Evolutionary conservation across 2,329 filamentous ascomycete genomes (phyloP), one percentile per base, ranked within the genome.

Genomic region (Chaetomiaceae sp.): DNA sequence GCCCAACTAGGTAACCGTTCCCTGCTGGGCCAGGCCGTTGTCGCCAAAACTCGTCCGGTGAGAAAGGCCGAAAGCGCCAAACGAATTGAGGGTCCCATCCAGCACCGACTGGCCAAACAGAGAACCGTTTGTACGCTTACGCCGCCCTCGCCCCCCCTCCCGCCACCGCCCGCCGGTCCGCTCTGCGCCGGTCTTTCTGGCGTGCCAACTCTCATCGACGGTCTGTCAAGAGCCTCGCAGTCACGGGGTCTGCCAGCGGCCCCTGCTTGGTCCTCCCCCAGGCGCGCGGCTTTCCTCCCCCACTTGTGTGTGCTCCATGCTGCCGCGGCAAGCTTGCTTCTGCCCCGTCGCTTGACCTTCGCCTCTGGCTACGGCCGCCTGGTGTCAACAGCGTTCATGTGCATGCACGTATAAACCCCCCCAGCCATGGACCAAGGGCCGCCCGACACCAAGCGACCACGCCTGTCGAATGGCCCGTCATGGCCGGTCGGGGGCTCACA

Each of bases 401-500:
- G 53, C 57, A 56, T 52, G 64, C 62, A 63, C 64, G 61, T 70
- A 69, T 72, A 69, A 65, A 59, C 60, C 63, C 65, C 63, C 65
- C 64, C 64, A 76, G 67, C 52, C 71, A 81, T 81, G 78, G 78
- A 81, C 68, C 68, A 68, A 69, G 74, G 69, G 65, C 72, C 65
- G 66, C 75, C 75, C 60, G 76, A 80, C 60, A 67, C 65, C 61
- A 81, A 81, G 70, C 76, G 78, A 62, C 74, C 73, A 63, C 76
- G 78, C 67, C 68, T 80, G 56, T 66, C 64, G 57, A 65, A 65
- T 59, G 63, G 60, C 64, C 63, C 70, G 62, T 73, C 60, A 53
- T 64, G 72, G 71, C 67, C 73, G 62, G 69, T 64, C 51, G 69
- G 70, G 62, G 66, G 68, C 63, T 65, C 66, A 56, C 69, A 68